Base-by-base conservation (phyloP, 306 rosid genomes). In the Sphenostylis stenocarpa region DNA sequence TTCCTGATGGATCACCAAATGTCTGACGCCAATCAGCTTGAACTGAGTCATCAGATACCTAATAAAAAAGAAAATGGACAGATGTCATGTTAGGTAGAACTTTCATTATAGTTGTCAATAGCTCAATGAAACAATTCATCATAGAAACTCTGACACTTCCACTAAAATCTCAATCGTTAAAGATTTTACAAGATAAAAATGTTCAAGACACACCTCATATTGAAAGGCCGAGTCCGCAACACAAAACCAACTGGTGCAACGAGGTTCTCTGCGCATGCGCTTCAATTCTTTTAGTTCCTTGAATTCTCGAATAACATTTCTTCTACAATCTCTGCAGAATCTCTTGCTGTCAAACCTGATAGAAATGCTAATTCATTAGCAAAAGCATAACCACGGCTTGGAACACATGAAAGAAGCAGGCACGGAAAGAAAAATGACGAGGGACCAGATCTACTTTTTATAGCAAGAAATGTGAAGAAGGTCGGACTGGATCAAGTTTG, bases 271-370 rank as follows among this genome's bases (percentile, higher is more conserved):
- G 78, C 91, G 86, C 89, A 91, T 80, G 79, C 99, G 98, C 88
- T 91, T 96, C 79, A 91, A 88, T 78, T 96, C 99, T 84, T 93
- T 96, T 31, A 96, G 93, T 81, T 93, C 99, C 90, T 93, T 96
- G 93, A 96, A 96, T 84, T 96, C 98, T 31, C 99, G 88, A 78
- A 96, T 92, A 45, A 96, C 99, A 85, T 96, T 96, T 83, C 97
- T 91, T 86, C 99, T 91, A 87, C 99, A 96, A 73, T 96, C 98
- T 92, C 99, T 82, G 83, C 99, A 96, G 84, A 96, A 96, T 77
- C 99, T 96, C 93, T 96, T 96, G 98, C 98, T 96, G 75, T 96
- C 99, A 86, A 96, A 96, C 93, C 99, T 96, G 91, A 72, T 17
- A 72, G 74, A 84, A 33, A 82, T 70, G 61, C 55, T 31, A 79